Conservation (phyloP, 148 eudicot species). For the Beta vulgaris region DNA sequence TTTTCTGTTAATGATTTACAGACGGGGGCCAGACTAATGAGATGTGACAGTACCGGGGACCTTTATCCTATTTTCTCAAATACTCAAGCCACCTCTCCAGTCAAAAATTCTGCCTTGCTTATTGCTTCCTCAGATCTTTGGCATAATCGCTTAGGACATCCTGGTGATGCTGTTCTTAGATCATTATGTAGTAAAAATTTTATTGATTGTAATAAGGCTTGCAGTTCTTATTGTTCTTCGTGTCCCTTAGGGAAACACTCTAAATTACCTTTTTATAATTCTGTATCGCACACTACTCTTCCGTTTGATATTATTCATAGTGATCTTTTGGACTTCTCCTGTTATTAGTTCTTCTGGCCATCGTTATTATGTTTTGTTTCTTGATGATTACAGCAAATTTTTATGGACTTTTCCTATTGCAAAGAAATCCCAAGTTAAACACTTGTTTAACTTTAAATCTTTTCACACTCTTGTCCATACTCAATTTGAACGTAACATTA, state of each 20-base stretch:
- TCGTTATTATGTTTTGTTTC: neutral
- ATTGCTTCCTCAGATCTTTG: neutral
- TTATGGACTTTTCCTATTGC: too few species aligned
- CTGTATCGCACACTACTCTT: neutral
- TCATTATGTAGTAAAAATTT: neutral
- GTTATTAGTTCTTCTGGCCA: constrained; percentile 1
- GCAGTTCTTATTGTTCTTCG: too few species aligned
- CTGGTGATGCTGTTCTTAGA: neutral
- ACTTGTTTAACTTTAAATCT: too few species aligned
- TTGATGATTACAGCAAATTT: too few species aligned
- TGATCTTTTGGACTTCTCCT: neutral
- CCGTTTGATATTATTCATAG: constrained; percentile 1
- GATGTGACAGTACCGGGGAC: constrained; percentile 9
- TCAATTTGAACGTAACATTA: neutral
- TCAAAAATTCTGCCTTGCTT: neutral
- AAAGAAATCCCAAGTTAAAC: too few species aligned
- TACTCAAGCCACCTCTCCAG: constrained; percentile 2
- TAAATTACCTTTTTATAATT: neutral
- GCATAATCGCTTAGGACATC: neutral
- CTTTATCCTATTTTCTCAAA: constrained; percentile 2
- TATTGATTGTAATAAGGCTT: too few species aligned
- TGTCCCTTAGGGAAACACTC: too few species aligned
- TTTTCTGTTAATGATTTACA: constrained; percentile 13
- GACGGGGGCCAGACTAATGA: constrained; percentile 11
- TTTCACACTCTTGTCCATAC: constrained; percentile 1